Base-by-base conservation (phyloP, 2,329 filamentous ascomycete species). In the Talaromyces verruculosus region DNA sequence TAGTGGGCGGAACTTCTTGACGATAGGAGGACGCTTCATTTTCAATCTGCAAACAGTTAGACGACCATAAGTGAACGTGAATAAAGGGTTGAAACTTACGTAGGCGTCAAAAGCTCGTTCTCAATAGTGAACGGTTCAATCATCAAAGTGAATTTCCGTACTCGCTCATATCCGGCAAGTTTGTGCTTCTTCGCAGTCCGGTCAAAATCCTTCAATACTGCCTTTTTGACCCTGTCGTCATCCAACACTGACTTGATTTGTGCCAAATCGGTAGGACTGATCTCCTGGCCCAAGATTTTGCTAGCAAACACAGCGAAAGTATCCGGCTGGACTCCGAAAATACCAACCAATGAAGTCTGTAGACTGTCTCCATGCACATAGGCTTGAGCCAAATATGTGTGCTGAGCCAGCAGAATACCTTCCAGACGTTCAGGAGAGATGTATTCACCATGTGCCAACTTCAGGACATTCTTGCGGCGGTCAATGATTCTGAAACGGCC, bases 401-500 rank as follows among this genome's bases (percentile, higher is more conserved):
- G 89, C 80, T 90, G 93, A 69, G 91, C 92, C 68, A 96, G 84
- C 78, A 93, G 96, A 41, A 97, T 90, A 77, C 97, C 97, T 83
- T 99, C 95, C 75, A 99, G 92, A 65, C 93, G 91, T 82, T 99
- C 95, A 15, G 95, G 95, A 1, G 93, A 97, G 73, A 99, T 92
- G 81, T 99, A 99, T 82, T 99, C 95, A 77, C 95, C 95, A 80
- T 99, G 95, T 0, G 94, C 89, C 65, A 99, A 87, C 85, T 99
- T 99, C 76, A 99, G 88, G n/a, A 99, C 92, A 80, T 98, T 98
- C 90, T 99, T 99, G 81, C 93, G 90, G 73, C 95, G 93, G 79
- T 99, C 95, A 73, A 99, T 90, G 79, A 99, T 96, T 79, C 87
- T 89, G 83, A 98, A 90, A 67, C 93, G 91, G 68, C 95, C 95